These are phyloP conservation scores for Neurospora sp. DNA, from an alignment of 2,329 filamentous ascomycete genomes.

Conservation along the genomic window DNA sequence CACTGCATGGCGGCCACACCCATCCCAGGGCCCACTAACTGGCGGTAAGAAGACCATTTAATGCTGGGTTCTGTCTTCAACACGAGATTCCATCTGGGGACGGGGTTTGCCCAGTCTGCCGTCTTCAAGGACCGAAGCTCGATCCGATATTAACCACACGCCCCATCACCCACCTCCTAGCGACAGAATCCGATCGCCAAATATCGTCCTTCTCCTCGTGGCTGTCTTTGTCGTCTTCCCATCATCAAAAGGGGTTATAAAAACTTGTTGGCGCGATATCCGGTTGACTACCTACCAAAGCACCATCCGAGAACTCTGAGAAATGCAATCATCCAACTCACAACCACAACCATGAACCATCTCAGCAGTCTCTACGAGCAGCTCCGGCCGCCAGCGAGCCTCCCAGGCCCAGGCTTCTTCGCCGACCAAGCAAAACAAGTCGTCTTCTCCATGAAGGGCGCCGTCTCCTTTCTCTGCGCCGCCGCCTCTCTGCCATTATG, in stretches of 20 bases:
- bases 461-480: slow-evolving; percentile 6
- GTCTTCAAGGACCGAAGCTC: neutral
- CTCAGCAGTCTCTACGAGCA: slow-evolving; percentile 5
- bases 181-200: neutral
- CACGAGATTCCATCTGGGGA: neutral
- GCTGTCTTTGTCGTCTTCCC: neutral
- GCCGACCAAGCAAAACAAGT: slow-evolving; percentile 1
- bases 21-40: neutral
- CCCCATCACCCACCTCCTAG: neutral
- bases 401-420: neutral
- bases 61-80: neutral
- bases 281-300: neutral
- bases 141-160: neutral
- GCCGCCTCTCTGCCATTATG: slow-evolving; percentile 2
- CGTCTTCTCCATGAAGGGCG: slow-evolving; percentile 10
- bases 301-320: neutral
- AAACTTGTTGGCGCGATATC: neutral
- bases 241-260: neutral
- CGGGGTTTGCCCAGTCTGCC: neutral
- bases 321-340: neutral
- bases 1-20: neutral
- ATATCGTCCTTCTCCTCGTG: neutral
- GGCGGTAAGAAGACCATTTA: neutral
- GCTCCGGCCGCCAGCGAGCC: neutral
- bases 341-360: slow-evolving; percentile 5